Evolutionary conservation across 306 rosid species (phyloP).

Genomic region (Cercis canadensis): DNA sequence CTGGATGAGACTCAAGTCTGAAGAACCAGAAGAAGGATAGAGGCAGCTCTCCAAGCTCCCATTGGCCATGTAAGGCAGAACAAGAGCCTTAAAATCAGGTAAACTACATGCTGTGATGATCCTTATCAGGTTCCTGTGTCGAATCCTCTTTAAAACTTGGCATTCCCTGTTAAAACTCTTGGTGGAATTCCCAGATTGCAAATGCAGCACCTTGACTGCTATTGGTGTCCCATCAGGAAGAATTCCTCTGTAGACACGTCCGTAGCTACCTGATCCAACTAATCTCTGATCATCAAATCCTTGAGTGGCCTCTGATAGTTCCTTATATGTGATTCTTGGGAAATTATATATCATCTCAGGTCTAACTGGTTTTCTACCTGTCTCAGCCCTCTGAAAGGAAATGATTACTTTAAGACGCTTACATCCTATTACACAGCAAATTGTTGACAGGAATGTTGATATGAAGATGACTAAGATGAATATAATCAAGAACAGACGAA

Average conservation of each 20-base stretch:
- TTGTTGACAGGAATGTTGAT: slow-evolving; percentile 50
- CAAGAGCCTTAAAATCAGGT: slow-evolving; percentile 78
- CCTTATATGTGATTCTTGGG: slow-evolving; percentile 69
- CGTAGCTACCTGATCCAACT: slow-evolving; percentile 68
- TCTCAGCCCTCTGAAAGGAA: slow-evolving; percentile 34
- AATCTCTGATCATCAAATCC: slow-evolving; percentile 66
- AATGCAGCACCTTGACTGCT: slow-evolving; percentile 67
- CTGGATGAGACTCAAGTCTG: slow-evolving; percentile 62
- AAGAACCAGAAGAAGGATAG: slow-evolving; percentile 55
- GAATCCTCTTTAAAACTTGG: slow-evolving; percentile 72
- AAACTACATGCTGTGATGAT: slow-evolving; percentile 79
- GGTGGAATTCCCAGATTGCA: slow-evolving; percentile 68
- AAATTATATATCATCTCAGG: slow-evolving; percentile 56
- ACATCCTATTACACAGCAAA: slow-evolving; percentile 56
- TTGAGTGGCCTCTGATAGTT: slow-evolving; percentile 66
- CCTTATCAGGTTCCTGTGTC: slow-evolving; percentile 74
- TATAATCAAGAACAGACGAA: slow-evolving; percentile 37
- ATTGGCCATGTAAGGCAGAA: slow-evolving; percentile 77
- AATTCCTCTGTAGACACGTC: slow-evolving; percentile 65
- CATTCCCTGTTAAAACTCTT: slow-evolving; percentile 72
- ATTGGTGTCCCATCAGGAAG: slow-evolving; percentile 59
- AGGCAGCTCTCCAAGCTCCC: slow-evolving; percentile 72
- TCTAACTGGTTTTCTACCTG: slow-evolving; percentile 36
- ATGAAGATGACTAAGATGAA: slow-evolving; percentile 50
- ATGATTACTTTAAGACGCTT: slow-evolving; percentile 45